Evolutionary conservation across 176 grass and related monocot species (phyloP).

Genomic region (Phyllostachys edulis): DNA sequence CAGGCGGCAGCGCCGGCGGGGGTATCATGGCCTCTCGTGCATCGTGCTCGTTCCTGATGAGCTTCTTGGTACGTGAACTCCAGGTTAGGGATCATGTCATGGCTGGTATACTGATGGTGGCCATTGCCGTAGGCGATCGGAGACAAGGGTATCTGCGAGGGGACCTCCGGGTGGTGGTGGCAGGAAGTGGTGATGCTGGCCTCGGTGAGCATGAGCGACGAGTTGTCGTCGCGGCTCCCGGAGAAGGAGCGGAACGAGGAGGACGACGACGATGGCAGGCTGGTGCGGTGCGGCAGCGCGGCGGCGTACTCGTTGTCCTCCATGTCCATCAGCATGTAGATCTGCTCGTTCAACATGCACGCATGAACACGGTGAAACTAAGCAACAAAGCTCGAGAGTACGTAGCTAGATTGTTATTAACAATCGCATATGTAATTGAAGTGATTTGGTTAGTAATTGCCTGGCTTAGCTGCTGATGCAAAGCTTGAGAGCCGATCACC

Average conservation of each 20-base stretch:
- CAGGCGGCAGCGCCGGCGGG: neutral
- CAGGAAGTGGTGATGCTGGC: neutral
- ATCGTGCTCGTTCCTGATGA: neutral
- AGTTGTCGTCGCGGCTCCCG: neutral
- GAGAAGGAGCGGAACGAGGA: constrained; percentile 11
- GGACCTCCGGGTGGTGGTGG: neutral
- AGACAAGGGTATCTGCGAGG: neutral
- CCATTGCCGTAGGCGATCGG: neutral
- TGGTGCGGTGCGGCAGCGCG: neutral
- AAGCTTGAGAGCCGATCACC: neutral
- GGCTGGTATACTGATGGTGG: no score
- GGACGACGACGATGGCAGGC: neutral
- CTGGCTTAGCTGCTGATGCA: constrained; percentile 22
- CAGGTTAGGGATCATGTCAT: neutral
- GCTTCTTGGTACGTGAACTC: neutral
- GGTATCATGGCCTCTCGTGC: neutral
- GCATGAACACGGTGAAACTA: neutral
- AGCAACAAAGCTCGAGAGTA: neutral
- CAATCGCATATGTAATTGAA: neutral
- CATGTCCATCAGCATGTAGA: constrained; percentile 20
- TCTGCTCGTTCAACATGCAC: neutral
- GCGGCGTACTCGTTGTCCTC: neutral
- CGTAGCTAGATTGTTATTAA: no score
- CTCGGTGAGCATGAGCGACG: neutral
- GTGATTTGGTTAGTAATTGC: neutral